A percentile compares a stretch with the other conserved stretches of the same genome.
Evolutionary conservation across 2,329 filamentous ascomycete genomes (phyloP).

Genomic region (Purpureocillium takamizusanense): DNA sequence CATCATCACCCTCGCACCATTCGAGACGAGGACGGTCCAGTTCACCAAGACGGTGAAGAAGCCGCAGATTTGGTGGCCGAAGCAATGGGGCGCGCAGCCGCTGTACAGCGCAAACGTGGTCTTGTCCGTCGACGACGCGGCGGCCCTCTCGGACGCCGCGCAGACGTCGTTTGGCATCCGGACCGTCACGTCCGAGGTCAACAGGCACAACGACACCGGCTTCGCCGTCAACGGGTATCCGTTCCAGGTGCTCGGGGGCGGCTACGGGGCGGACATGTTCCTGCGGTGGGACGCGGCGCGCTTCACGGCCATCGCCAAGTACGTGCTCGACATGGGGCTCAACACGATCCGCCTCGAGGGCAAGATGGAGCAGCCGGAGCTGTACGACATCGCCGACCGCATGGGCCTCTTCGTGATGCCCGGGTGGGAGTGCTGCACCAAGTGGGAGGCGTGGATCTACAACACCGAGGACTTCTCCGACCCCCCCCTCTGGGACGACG

Average conservation of each 20-base stretch:
- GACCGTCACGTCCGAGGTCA: conserved; percentile 38
- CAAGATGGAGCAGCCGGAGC: conserved; percentile 52
- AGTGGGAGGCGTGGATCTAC: conserved; percentile 57
- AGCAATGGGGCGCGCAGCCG: conserved; percentile 47
- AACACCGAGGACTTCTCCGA: conserved; percentile 39
- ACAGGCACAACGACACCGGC: conserved; percentile 41
- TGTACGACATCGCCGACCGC: conserved; percentile 50
- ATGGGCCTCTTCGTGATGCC: conserved; percentile 53
- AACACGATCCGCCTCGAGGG: conserved; percentile 57
- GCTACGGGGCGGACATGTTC: conserved; percentile 54
- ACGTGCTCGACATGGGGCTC: conserved; percentile 50
- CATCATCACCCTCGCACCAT: conserved; percentile 27
- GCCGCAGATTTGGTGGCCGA: conserved; percentile 53
- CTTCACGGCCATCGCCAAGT: conserved; percentile 38
- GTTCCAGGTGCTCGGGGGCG: conserved; percentile 52
- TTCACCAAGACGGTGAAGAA: conserved; percentile 24
- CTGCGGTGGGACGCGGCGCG: conserved; percentile 43
- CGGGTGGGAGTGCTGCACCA: conserved; percentile 60
- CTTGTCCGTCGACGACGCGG: conserved; percentile 17
- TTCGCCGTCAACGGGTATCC: conserved; percentile 47
- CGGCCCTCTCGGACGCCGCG: conserved; percentile 18
- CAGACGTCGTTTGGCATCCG: conserved; percentile 18
- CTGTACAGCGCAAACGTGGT: conserved; percentile 31
- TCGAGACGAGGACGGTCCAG: conserved; percentile 26
- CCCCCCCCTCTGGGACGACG: conserved; percentile 33